These are phyloP conservation scores for Candida tibetensis DNA, from an alignment of 805 yeast genomes.

Conservation along the genomic window DNA sequence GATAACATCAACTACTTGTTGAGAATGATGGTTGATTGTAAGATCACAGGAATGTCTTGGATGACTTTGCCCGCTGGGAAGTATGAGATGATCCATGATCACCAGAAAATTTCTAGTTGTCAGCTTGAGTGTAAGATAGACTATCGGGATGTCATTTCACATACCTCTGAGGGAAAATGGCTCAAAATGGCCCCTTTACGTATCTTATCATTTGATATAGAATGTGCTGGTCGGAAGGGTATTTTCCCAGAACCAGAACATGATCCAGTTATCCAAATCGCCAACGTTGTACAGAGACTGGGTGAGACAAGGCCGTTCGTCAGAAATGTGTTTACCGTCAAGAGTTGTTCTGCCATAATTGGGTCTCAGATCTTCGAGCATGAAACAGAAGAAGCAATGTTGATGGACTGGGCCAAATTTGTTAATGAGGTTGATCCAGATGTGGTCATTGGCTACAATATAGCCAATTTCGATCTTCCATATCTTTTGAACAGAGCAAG, in stretches of 20 bases:
- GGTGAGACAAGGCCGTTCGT: slow-evolving; percentile 89
- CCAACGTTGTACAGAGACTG: slow-evolving; percentile 82
- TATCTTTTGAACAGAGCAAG: slow-evolving; percentile 84
- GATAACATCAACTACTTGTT: slow-evolving; percentile 87
- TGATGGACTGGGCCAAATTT: slow-evolving; percentile 83
- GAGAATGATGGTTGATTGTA: slow-evolving; percentile 88
- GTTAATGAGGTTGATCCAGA: slow-evolving; percentile 87
- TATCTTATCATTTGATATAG: slow-evolving; percentile 92
- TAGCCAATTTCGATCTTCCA: slow-evolving; percentile 92
- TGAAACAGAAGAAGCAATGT: slow-evolving; percentile 76
- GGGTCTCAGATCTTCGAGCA: slow-evolving; percentile 86
- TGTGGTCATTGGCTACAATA: slow-evolving; percentile 94
- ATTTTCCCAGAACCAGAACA: slow-evolving; percentile 91
- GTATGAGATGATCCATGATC: slow-evolving; percentile 48
- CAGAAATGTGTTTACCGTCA: slow-evolving; percentile 90
- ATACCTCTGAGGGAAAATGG: slow-evolving; percentile 92
- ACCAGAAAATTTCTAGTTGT: slow-evolving; percentile 61
- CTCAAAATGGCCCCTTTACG: slow-evolving; percentile 90
- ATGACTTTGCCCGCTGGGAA: slow-evolving; percentile 77
- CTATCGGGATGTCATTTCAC: slow-evolving; percentile 69
- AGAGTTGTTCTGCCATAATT: slow-evolving; percentile 87
- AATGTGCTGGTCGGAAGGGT: slow-evolving; percentile 97
- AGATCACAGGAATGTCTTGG: slow-evolving; percentile 97
- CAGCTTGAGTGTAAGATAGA: slow-evolving; percentile 79
- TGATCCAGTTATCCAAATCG: slow-evolving; percentile 96